Evolutionary conservation across 2,329 filamentous ascomycete species (phyloP), one percentile per base, ranked within the genome.

Genomic region (Monosporascus sp.): DNA sequence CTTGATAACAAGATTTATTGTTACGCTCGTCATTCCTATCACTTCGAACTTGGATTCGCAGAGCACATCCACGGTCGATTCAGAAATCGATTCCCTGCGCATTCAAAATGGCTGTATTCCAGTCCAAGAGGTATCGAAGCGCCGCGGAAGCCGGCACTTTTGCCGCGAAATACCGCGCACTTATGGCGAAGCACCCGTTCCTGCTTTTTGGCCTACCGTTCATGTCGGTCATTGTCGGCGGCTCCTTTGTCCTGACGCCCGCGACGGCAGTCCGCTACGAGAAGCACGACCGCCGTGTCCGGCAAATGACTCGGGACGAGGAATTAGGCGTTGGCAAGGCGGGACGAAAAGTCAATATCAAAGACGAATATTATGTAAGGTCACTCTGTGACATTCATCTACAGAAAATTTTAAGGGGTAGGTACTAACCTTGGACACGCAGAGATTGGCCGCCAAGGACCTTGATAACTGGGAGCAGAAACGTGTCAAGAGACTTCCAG

Each of bases 391-490:
- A 9, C 24, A 37, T 11, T 31, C 22, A 39, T 2, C 25, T 3
- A 9, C 38, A 20, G 14, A 11, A 20, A 27, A 18, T 41, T 31
- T 27, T 31, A 18, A 24, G 6, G 18, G 22, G 31, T 39, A 15
- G 44, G 54, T 51, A 59, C 51, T 50, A 39, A 52, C 18, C 18
- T 11, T 67, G 44, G 60, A 41, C 5, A 43, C 47, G 51, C 70
- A 94, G 89, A 83, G 85, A 72, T 76, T 89, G 39, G 88, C 90
- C 61, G 89, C 89, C 35, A 96, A 95, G 70, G 94, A 97, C 67
- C 74, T 97, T 56, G 93, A 99, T 65, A 82, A 90, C 66, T 99
- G 94, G 94, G 93, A 97, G 70, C 94, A 97, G 73, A 95, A 94
- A 73, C 84, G 95, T 50, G 91, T 97, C 11, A 85, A 96, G 75